These are phyloP conservation scores for Aureobasidium sp. DNA, from an alignment of 2,329 filamentous ascomycete species.

Conservation along the genomic window DNA sequence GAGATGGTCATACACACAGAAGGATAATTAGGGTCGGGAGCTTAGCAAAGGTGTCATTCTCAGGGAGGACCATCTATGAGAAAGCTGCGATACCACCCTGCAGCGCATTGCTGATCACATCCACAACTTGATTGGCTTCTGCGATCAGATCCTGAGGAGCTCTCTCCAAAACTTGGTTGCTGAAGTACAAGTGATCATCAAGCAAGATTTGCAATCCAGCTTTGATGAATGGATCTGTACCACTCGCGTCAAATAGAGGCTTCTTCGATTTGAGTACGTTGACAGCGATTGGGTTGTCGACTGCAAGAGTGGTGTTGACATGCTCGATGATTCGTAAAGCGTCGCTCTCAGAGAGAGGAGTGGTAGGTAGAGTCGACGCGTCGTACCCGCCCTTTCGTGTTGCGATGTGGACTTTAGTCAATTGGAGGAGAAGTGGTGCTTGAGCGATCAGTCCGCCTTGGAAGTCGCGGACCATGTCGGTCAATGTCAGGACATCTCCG, in stretches of 20 bases:
- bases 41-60: not conserved
- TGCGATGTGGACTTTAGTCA: not conserved
- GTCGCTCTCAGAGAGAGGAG: not conserved
- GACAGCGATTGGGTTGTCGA: conserved; percentile 5
- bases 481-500: not conserved
- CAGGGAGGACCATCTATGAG: not conserved
- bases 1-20: too few relatives aligned
- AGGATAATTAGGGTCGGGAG: too few relatives aligned
- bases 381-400: not conserved
- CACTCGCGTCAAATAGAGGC: not conserved
- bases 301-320: conserved; percentile 1
- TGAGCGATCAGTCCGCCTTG: not conserved
- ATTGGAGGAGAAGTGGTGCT: not conserved
- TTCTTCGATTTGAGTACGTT: not conserved
- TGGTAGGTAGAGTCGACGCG: not conserved
- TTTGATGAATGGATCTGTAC: not conserved
- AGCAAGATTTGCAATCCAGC: conserved; percentile 8
- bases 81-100: not conserved
- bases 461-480: not conserved
- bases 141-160: not conserved
- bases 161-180: conserved; percentile 1
- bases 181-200: conserved; percentile 1
- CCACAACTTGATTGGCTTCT: not conserved
- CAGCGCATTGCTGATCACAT: conserved; percentile 8
- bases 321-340: not conserved